A percentile compares a stretch with the other conserved stretches of the same genome.
These are phyloP conservation scores for Solanum appendiculatum DNA, from an alignment of 257 asterid genomes.

Conservation along the genomic window DNA sequence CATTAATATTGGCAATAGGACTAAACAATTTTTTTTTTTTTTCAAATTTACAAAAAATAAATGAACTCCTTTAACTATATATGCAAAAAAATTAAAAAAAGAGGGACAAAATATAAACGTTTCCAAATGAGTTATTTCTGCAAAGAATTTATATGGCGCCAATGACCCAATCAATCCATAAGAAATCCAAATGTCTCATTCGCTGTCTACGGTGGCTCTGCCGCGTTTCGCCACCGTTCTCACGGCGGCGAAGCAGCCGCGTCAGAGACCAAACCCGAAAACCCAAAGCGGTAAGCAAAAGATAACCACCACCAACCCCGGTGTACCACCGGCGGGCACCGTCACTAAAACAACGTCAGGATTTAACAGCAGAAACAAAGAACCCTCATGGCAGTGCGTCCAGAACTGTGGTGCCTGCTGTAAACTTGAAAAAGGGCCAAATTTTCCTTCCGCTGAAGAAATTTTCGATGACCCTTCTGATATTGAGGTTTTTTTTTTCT, in stretches of 20 bases:
- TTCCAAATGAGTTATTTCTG: background rate
- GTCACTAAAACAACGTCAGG: conserved; percentile 17
- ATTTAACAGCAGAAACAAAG: conserved; percentile 56
- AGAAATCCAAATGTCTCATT: conserved; percentile 16
- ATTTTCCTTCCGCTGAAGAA: conserved; percentile 73
- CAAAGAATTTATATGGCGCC: background rate
- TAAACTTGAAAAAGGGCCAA: conserved; percentile 78
- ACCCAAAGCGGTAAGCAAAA: conserved; percentile 4
- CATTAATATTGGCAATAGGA: too few species aligned
- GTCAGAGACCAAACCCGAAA: conserved; percentile 17
- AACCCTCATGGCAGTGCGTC: conserved; percentile 73
- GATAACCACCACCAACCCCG: conserved; percentile 12
- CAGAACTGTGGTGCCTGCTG: conserved; percentile 93
- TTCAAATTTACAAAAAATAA: background rate
- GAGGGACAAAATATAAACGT: background rate
- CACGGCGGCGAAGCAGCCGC: conserved; percentile 20
- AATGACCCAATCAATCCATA: background rate
- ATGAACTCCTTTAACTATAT: background rate
- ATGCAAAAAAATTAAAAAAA: background rate
- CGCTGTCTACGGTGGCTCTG: conserved; percentile 21
- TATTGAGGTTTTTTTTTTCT: conserved; percentile 42
- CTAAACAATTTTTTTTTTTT: too few species aligned
- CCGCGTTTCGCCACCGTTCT: conserved; percentile 29
- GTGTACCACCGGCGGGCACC: background rate
- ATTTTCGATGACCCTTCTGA: conserved; percentile 77